Conservation (phyloP, 371 early-diverging fungal species). For the Mucor velutinosus region DNA sequence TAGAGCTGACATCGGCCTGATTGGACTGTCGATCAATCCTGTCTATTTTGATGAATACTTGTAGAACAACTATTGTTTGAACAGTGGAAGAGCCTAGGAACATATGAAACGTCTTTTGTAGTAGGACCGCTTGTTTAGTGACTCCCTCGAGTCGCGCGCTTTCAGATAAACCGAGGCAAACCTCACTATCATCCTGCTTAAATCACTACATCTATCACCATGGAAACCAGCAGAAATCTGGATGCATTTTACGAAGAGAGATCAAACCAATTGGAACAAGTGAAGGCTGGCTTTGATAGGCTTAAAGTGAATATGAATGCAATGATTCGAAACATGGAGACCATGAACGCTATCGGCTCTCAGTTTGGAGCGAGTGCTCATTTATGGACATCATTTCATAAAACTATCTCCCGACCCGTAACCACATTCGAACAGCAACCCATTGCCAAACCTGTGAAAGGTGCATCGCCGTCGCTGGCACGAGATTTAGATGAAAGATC, state of each 20-base stretch:
- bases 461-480: neutral
- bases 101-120: neutral
- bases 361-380: constrained; percentile 55
- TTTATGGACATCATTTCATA: constrained; percentile 54
- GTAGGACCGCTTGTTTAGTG: neutral
- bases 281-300: constrained; percentile 46
- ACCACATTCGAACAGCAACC: neutral
- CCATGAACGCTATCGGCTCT: constrained; percentile 55
- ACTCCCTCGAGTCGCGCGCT: neutral
- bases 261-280: constrained; percentile 25
- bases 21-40: neutral
- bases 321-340: constrained; percentile 57
- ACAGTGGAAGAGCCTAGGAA: neutral
- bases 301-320: constrained; percentile 49
- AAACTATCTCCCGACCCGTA: constrained; percentile 8
- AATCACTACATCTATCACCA: neutral
- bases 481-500: neutral
- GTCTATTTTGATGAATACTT: neutral
- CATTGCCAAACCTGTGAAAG: neutral
- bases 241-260: constrained; percentile 32
- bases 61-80: neutral
- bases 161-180: neutral
- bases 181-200: neutral
- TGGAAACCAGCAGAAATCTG: constrained; percentile 3
- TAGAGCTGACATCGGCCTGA: neutral